Evolutionary conservation across 1,284 basidiomycete genomes (phyloP).

Genomic region (Puccinia hordei): DNA sequence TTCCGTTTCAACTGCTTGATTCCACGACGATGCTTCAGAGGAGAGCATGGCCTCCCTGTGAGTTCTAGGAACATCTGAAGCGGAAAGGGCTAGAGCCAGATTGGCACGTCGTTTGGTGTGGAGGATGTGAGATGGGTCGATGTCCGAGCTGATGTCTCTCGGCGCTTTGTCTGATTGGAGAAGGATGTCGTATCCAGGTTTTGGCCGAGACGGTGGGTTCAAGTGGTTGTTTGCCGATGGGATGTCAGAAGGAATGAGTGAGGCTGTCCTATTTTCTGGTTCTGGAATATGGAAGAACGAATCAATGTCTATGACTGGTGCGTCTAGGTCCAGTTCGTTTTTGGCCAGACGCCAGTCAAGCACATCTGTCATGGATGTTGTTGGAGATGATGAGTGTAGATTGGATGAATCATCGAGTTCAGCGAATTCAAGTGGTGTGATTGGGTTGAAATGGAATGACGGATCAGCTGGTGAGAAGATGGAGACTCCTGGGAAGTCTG

Average conservation of each 20-base stretch:
- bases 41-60: background rate
- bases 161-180: background rate
- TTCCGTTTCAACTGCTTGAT: too few species aligned
- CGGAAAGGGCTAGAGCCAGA: background rate
- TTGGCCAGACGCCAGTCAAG: too few species aligned
- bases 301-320: too few species aligned
- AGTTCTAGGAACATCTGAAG: background rate
- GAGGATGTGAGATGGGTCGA: background rate
- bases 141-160: background rate
- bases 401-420: background rate
- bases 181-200: background rate
- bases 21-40: too few species aligned
- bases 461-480: background rate
- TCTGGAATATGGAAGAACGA: too few species aligned
- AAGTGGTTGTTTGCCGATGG: background rate
- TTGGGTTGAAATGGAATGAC: background rate
- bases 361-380: background rate
- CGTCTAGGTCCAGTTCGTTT: too few species aligned
- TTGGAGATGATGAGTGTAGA: background rate
- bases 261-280: too few species aligned
- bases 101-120: background rate
- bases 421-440: background rate
- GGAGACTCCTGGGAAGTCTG: background rate
- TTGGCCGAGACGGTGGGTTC: background rate
- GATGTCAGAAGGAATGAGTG: too few species aligned